Base-by-base conservation (phyloP, 177 flowering plant genomes). In the Vitis hybrid region DNA sequence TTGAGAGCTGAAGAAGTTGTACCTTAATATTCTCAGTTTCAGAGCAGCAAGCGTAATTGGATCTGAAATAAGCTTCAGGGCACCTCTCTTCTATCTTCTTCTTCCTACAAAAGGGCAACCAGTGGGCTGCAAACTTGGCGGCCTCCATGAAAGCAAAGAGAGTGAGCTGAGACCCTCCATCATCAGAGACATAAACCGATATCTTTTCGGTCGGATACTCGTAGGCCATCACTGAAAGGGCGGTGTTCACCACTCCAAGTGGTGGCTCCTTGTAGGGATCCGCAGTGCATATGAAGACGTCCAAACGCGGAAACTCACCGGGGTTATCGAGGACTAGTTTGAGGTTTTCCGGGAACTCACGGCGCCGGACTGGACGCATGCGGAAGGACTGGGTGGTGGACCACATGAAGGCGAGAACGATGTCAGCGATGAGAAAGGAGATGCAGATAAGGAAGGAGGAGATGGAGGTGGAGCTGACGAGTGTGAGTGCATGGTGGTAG, bases 381-480 rank as follows among this genome's bases (percentile, higher is more conserved):
- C 88, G 83, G 52, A 74, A 81, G 53, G 84, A 55, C 63, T 81
- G 87, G 1, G 75, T 39, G 65, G 80, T 69, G 50, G 76, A 62
- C 94, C 94, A 88, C 85, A 79, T 76, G 81, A 86, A 86, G 57
- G 88, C 89, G 3, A 91, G 80, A 14, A 89, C 52, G 13, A 73
- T 0, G 61, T 90, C 94, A 19, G 94, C 52, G 62, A 85, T 1
- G 10, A 86, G 48, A 10, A 87, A 60, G 66, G 74, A 2, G 58
- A 80, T 50, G 62, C 74, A 60, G 26, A 78, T 16, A 16, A 57
- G 70, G 78, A 74, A 60, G 18, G 81, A 70, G 66, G 62, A 11
- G 2, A 70, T 8, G 22, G 77, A 60, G 51, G 68, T 58, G 56
- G 85, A 70, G 74, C 39, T 64, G 73, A 76, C 49, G 63, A 85